A percentile compares a stretch with the other conserved stretches of the same genome.
phyloP scores from a whole-genome alignment of 2,329 filamentous ascomycete species.

The Arthrobotrys sphaeroides region DNA sequence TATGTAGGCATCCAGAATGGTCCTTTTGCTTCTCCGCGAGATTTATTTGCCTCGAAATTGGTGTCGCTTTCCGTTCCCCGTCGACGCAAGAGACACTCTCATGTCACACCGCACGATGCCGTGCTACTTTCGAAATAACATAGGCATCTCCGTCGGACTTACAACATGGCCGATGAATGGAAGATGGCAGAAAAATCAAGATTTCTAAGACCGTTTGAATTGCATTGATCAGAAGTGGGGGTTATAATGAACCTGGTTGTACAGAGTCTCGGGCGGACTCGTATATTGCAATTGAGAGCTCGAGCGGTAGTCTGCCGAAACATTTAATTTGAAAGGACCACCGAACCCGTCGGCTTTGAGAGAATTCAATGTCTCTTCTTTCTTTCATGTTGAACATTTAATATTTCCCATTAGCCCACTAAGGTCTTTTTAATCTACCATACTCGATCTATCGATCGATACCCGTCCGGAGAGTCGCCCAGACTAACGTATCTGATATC shows the following conservation, averaged over 20 bases:
- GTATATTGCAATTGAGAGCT: background rate
- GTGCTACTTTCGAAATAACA: background rate
- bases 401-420: background rate
- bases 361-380: background rate
- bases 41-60: conserved; percentile 13
- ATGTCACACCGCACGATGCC: conserved; percentile 18
- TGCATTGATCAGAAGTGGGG: background rate
- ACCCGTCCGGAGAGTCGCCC: no score
- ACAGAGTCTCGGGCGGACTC: conserved; percentile 10
- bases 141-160: conserved; percentile 30
- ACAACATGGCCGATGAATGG: background rate
- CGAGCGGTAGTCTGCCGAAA: background rate
- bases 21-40: background rate
- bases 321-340: conserved; percentile 38
- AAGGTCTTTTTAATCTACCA: background rate
- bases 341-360: background rate
- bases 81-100: background rate
- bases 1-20: conserved; percentile 35
- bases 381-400: background rate
- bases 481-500: no score
- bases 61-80: conserved; percentile 26
- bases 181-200: conserved; percentile 7
- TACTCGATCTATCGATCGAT: conserved; percentile 5
- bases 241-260: conserved; percentile 16
- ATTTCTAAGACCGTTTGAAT: conserved; percentile 1